Evolutionary conservation across 163 green algal genomes (phyloP).

Genomic region (Volvox carteri): DNA sequence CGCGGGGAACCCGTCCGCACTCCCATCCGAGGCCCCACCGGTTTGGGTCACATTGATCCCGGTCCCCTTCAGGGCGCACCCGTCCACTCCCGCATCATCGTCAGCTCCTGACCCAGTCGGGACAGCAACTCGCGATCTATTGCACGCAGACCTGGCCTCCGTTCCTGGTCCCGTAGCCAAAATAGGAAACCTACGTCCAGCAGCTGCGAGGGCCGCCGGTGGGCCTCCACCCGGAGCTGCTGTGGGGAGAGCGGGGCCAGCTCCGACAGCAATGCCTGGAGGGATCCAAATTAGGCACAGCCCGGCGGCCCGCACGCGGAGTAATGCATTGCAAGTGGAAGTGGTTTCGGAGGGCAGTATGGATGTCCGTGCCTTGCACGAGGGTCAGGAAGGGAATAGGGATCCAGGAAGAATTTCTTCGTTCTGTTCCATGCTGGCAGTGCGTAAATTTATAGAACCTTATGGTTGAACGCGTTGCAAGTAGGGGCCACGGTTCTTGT

Average conservation of each 20-base stretch:
- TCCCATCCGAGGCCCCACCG: no score
- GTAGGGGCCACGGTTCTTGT: background rate
- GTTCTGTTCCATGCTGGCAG: background rate
- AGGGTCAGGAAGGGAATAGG: no score
- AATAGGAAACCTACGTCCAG: slow-evolving; percentile 49
- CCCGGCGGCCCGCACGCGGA: background rate
- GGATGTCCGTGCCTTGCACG: background rate
- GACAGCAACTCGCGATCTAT: background rate
- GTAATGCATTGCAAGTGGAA: background rate
- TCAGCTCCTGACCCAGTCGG: slow-evolving; percentile 48
- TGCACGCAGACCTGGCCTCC: background rate
- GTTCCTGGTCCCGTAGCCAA: slow-evolving; percentile 46
- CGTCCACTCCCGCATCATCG: slow-evolving; percentile 45
- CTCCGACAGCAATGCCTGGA: slow-evolving; percentile 29
- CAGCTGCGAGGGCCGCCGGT: background rate
- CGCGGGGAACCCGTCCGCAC: no score
- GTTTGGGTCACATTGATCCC: no score
- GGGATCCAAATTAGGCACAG: background rate
- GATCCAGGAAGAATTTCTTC: background rate
- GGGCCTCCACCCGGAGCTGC: slow-evolving; percentile 6
- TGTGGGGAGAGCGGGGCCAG: background rate
- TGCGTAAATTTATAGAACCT: background rate
- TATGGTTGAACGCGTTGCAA: background rate
- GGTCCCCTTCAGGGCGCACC: no score
- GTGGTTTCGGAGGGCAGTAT: background rate